Conservation (phyloP, 2,329 filamentous ascomycete genomes). For the Cercospora beticola region DNA sequence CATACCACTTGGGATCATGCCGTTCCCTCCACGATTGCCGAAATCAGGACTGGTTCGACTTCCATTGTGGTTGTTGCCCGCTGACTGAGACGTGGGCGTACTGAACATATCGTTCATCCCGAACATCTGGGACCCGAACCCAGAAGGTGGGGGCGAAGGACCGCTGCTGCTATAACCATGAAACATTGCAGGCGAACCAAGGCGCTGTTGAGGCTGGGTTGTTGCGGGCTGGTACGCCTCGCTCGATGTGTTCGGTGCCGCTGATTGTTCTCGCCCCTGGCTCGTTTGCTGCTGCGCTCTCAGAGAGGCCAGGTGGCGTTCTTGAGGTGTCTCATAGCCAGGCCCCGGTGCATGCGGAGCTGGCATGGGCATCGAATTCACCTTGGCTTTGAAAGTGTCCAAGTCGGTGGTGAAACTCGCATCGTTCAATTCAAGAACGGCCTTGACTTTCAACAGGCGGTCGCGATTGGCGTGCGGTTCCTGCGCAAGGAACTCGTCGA, state of each 20-base stretch:
- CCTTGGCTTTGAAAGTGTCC: slow-evolving; percentile 28
- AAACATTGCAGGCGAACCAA: slow-evolving; percentile 33
- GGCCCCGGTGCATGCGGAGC: slow-evolving; percentile 24
- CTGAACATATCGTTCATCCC: slow-evolving; percentile 27
- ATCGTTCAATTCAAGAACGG: slow-evolving; percentile 26
- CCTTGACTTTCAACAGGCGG: slow-evolving; percentile 28
- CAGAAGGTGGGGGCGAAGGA: slow-evolving; percentile 25
- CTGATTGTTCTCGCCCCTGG: slow-evolving; percentile 31
- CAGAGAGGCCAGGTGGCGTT: slow-evolving; percentile 15
- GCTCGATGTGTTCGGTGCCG: slow-evolving; percentile 29
- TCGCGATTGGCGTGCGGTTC: slow-evolving; percentile 34
- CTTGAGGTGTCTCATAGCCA: slow-evolving; percentile 24
- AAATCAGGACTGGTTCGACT: slow-evolving; percentile 20
- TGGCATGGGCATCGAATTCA: slow-evolving; percentile 27
- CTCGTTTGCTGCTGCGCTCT: slow-evolving; percentile 19
- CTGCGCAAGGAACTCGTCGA: slow-evolving; percentile 31
- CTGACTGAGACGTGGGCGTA: slow-evolving; percentile 6
- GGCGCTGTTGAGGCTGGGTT: slow-evolving; percentile 23
- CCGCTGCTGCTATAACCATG: slow-evolving; percentile 20
- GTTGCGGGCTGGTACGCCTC: slow-evolving; percentile 17
- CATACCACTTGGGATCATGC: slow-evolving; percentile 26
- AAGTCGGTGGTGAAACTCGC: slow-evolving; percentile 23
- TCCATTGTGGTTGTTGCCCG: neutral
- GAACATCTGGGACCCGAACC: slow-evolving; percentile 35
- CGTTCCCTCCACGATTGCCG: slow-evolving; percentile 6